Conservation (phyloP, 441 rosid species). For the Theobroma grandiflorum region DNA sequence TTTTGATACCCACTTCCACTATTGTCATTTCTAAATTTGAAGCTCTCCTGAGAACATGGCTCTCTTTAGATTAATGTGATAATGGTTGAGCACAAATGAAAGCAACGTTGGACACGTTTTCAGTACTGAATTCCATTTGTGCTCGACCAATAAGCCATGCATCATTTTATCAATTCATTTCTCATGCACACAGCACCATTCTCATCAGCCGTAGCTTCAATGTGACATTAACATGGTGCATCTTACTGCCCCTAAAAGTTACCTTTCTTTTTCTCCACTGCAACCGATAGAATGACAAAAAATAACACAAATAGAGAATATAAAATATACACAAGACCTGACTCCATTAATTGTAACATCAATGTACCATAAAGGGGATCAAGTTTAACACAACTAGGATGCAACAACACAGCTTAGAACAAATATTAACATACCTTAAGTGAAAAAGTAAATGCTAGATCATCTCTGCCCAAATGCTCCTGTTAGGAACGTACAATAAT, state of each 20-base stretch:
- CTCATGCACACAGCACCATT: background rate
- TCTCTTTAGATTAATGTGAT: background rate
- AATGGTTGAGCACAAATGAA: background rate
- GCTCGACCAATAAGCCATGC: background rate
- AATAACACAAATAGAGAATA: background rate
- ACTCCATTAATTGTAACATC: background rate
- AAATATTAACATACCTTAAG: conserved; percentile 66
- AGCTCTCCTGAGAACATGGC: background rate
- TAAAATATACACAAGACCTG: background rate
- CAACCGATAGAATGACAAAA: conserved; percentile 2
- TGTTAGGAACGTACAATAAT: conserved; percentile 42
- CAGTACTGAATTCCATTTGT: no score
- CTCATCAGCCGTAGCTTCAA: background rate
- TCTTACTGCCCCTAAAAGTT: background rate
- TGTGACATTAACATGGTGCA: background rate
- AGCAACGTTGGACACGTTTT: background rate
- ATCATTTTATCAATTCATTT: conserved; percentile 5
- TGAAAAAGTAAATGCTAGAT: conserved; percentile 84
- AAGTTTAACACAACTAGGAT: conserved; percentile 15
- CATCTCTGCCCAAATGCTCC: conserved; percentile 96
- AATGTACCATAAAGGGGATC: background rate
- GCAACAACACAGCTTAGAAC: conserved; percentile 25
- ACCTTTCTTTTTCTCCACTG: background rate
- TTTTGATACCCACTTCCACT: background rate
- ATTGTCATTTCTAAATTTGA: background rate